These are phyloP conservation scores for Nemophila menziesii DNA, from an alignment of 257 asterid species.

Conservation along the genomic window DNA sequence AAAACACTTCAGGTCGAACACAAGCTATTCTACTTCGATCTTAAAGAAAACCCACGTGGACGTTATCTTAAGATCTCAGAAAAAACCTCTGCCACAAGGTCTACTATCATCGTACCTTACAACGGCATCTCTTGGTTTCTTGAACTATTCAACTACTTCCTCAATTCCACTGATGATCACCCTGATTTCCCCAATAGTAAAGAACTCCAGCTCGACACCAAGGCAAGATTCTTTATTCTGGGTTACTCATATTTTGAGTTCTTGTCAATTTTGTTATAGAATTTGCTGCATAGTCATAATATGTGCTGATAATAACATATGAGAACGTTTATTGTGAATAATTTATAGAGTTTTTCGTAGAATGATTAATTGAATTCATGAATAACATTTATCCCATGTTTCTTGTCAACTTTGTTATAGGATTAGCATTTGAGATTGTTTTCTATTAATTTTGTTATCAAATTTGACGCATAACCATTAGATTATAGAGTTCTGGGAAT, in stretches of 20 bases:
- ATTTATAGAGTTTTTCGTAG: too few relatives aligned
- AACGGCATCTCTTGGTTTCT: conserved; percentile 96
- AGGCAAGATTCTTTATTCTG: conserved; percentile 47
- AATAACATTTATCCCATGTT: too few relatives aligned
- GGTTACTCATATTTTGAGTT: too few relatives aligned
- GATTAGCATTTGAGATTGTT: too few relatives aligned
- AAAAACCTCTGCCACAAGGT: conserved; percentile 93
- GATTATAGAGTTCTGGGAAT: too few relatives aligned
- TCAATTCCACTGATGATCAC: conserved; percentile 68
- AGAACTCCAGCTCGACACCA: conserved; percentile 90
- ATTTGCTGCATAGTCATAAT: too few relatives aligned
- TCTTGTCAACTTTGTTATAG: too few relatives aligned
- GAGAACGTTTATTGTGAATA: too few relatives aligned
- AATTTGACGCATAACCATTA: too few relatives aligned
- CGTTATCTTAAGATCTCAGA: conserved; percentile 91
- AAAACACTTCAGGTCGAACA: conserved; percentile 94
- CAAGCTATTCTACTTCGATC: conserved; percentile 92
- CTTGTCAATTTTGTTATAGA: neutral
- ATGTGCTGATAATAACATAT: too few relatives aligned
- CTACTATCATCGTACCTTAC: conserved; percentile 88
- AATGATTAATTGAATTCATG: too few relatives aligned
- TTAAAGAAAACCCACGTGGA: conserved; percentile 97
- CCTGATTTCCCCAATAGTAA: conserved; percentile 65
- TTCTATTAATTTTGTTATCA: too few relatives aligned
- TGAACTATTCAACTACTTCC: conserved; percentile 92